These are phyloP conservation scores for Euphorbia schlechtendalii DNA, from an alignment of 441 rosid genomes.

Conservation along the genomic window DNA sequence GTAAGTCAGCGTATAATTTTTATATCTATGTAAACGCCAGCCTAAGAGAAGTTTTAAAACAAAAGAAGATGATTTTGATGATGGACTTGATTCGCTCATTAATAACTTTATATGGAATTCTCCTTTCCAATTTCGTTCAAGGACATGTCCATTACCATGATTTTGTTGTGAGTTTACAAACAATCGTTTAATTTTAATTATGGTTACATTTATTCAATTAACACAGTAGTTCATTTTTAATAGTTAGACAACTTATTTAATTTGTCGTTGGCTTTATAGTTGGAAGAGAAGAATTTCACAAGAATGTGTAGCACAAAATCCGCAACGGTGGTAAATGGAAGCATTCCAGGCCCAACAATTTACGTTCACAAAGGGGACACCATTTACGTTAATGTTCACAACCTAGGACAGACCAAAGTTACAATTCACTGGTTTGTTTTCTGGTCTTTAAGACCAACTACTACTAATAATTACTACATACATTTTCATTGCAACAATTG, in stretches of 20 bases:
- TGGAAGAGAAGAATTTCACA: constrained; percentile 18
- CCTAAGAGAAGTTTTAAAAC: too few relatives aligned
- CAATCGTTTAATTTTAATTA: too few relatives aligned
- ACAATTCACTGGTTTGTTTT: constrained; percentile 23
- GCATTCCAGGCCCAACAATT: constrained; percentile 22
- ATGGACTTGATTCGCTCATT: neutral
- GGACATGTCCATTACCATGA: neutral
- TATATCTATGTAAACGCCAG: too few relatives aligned
- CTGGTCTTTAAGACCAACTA: too few relatives aligned
- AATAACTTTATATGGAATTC: neutral
- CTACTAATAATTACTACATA: too few relatives aligned
- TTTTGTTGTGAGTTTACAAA: neutral
- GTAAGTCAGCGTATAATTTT: neutral
- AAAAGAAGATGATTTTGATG: neutral
- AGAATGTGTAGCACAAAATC: constrained; percentile 27
- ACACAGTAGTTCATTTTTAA: too few relatives aligned
- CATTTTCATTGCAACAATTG: neutral
- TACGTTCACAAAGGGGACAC: constrained; percentile 22
- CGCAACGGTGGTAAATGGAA: constrained; percentile 21
- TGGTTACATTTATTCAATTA: too few relatives aligned
- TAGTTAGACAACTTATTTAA: too few relatives aligned
- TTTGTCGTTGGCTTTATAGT: neutral
- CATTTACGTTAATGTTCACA: constrained; percentile 16
- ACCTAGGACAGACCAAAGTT: constrained; percentile 15
- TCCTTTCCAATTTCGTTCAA: neutral